Conservation (phyloP, 2,329 filamentous ascomycete species). For the Corinectria fuckeliana region DNA sequence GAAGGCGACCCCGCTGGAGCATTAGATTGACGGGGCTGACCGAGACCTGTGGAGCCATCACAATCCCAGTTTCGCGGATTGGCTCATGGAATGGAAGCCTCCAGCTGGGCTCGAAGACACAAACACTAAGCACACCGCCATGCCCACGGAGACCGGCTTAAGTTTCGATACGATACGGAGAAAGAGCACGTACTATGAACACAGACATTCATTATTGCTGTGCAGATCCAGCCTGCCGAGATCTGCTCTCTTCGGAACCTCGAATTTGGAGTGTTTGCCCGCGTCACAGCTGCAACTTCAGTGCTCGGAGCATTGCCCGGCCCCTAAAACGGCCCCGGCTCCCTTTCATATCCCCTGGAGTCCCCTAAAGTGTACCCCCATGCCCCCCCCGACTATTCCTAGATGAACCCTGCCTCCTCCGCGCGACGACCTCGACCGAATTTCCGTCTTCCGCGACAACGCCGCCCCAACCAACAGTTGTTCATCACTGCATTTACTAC, state of each 20-base stretch:
- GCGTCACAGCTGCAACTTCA: conserved; percentile 8
- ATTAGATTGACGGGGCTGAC: conserved; percentile 12
- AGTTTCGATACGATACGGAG: not conserved
- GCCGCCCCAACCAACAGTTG: conserved; percentile 11
- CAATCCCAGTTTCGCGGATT: not conserved
- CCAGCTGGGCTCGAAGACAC: not conserved
- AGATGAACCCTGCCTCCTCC: conserved; percentile 30
- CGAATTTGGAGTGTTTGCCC: not conserved
- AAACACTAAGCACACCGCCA: conserved; percentile 9
- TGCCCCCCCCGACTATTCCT: conserved; percentile 11
- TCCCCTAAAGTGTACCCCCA: conserved; percentile 14
- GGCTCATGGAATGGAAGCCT: no score
- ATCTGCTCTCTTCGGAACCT: not conserved
- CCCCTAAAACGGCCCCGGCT: conserved; percentile 17
- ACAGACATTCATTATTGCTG: no score
- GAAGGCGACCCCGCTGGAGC: conserved; percentile 18
- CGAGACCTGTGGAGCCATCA: conserved; percentile 14
- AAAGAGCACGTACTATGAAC: not conserved
- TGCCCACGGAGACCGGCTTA: not conserved
- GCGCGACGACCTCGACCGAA: conserved; percentile 36
- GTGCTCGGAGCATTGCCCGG: not conserved
- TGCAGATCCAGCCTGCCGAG: not conserved
- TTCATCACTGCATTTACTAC: conserved; percentile 13
- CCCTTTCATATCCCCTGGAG: conserved; percentile 11
- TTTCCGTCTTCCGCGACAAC: conserved; percentile 35